A percentile compares a stretch with the other conserved stretches of the same genome.
Evolutionary conservation across 371 early-diverging fungal species (phyloP).

Genomic region (Zancudomyces culisetae): DNA sequence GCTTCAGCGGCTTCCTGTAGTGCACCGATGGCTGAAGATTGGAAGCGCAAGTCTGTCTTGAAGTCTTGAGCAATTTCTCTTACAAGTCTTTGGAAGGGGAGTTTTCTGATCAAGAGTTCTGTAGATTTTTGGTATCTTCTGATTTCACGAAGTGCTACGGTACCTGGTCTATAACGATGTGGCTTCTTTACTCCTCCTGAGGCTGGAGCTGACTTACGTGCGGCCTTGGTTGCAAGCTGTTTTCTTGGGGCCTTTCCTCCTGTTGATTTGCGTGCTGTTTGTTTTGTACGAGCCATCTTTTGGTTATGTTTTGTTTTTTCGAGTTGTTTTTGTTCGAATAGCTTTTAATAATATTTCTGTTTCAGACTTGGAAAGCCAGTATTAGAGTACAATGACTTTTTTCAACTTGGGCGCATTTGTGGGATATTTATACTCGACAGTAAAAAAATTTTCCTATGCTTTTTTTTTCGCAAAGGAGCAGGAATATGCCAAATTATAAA

Average conservation of each 20-base stretch:
- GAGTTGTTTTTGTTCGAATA: too few relatives aligned
- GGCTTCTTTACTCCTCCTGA: constrained; percentile 43
- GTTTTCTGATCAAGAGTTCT: constrained; percentile 92
- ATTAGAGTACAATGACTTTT: too few relatives aligned
- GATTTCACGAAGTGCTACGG: constrained; percentile 91
- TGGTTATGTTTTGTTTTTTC: neutral
- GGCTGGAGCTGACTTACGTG: constrained; percentile 45
- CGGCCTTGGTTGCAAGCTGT: constrained; percentile 95
- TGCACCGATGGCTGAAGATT: constrained; percentile 91
- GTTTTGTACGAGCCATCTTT: constrained; percentile 92
- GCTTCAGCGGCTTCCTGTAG: constrained; percentile 98
- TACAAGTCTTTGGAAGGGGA: constrained; percentile 96
- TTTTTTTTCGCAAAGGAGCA: too few relatives aligned
- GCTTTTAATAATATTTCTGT: too few relatives aligned
- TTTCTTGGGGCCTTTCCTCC: constrained; percentile 98
- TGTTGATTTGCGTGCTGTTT: constrained; percentile 97
- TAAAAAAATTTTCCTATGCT: too few relatives aligned
- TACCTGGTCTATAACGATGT: constrained; percentile 71
- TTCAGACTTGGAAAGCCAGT: too few relatives aligned
- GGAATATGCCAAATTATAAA: too few relatives aligned
- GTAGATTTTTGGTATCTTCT: constrained; percentile 96
- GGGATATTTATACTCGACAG: too few relatives aligned
- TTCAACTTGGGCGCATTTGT: too few relatives aligned
- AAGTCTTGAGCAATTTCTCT: constrained; percentile 91
- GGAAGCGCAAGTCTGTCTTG: constrained; percentile 97